phyloP scores from a whole-genome alignment of 805 yeast genomes.

The Torulaspora maleeae region DNA sequence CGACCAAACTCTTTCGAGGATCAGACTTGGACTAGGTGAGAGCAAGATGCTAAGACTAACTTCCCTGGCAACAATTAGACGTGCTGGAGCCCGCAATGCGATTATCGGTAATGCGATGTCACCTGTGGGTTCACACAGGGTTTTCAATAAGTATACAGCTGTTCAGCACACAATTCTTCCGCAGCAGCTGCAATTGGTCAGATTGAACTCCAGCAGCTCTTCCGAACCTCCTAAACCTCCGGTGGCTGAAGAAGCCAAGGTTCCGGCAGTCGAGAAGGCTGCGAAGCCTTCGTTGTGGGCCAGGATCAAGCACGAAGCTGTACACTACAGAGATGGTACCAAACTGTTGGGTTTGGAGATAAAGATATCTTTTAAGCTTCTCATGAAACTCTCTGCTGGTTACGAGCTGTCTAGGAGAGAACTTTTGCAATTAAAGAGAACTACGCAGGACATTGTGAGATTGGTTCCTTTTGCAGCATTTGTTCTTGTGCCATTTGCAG shows the following conservation, averaged over 20 bases:
- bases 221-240: not conserved
- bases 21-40: not conserved
- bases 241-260: not conserved
- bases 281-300: slow-evolving; percentile 56
- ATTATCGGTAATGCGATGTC: not conserved
- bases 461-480: slow-evolving; percentile 91
- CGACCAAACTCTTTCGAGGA: no score
- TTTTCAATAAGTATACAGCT: not conserved
- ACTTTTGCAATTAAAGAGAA: slow-evolving; percentile 78
- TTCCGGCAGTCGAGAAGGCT: slow-evolving; percentile 1
- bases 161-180: no score
- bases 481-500: slow-evolving; percentile 90
- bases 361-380: slow-evolving; percentile 73
- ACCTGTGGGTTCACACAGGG: not conserved
- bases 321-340: slow-evolving; percentile 95
- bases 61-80: not conserved
- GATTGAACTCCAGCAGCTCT: slow-evolving; percentile 1
- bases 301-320: slow-evolving; percentile 79
- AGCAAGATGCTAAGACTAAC: not conserved
- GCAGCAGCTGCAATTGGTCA: not conserved
- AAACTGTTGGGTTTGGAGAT: slow-evolving; percentile 87
- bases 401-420: slow-evolving; percentile 90
- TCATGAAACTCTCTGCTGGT: slow-evolving; percentile 81
- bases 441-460: slow-evolving; percentile 78
- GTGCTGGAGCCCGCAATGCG: not conserved